A percentile compares a stretch with the other conserved stretches of the same genome.
phyloP scores from a whole-genome alignment of 2,329 filamentous ascomycete species.

The Fusarium sp. region DNA sequence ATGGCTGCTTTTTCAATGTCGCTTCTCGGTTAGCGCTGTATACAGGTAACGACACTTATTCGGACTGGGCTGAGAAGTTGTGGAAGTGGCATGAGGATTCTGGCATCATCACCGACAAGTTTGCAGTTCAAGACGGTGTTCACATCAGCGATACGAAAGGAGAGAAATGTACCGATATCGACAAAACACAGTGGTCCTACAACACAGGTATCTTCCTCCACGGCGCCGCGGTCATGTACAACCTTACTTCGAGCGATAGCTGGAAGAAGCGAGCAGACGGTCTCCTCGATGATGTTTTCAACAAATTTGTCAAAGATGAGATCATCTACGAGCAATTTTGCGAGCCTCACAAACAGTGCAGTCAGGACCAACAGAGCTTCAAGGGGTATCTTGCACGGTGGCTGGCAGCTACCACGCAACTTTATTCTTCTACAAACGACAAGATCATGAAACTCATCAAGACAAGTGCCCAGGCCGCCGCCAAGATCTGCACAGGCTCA shows the following conservation, averaged over 20 bases:
- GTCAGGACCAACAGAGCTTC: constrained; percentile 77
- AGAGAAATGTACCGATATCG: constrained; percentile 60
- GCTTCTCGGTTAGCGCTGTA: constrained; percentile 78
- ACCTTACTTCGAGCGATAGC: constrained; percentile 60
- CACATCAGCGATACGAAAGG: constrained; percentile 54
- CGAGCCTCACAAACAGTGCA: constrained; percentile 68
- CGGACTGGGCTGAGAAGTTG: constrained; percentile 75
- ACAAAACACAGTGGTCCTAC: constrained; percentile 73
- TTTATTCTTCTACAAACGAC: constrained; percentile 62
- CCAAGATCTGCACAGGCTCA: constrained; percentile 59
- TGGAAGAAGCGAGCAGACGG: constrained; percentile 70
- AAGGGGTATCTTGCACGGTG: constrained; percentile 79
- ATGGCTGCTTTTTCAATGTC: constrained; percentile 75
- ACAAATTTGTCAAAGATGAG: constrained; percentile 62
- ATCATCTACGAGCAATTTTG: constrained; percentile 74
- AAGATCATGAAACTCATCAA: constrained; percentile 61
- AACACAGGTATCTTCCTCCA: constrained; percentile 74
- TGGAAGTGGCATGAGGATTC: constrained; percentile 71
- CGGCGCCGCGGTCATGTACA: constrained; percentile 69
- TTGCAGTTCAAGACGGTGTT: constrained; percentile 63
- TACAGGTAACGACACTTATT: constrained; percentile 82
- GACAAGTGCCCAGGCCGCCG: constrained; percentile 62
- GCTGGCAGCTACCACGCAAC: constrained; percentile 63
- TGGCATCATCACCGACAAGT: constrained; percentile 65
- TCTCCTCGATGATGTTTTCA: constrained; percentile 60